Base-by-base conservation (phyloP, 2,329 filamentous ascomycete genomes). In the Fusarium sp. region DNA sequence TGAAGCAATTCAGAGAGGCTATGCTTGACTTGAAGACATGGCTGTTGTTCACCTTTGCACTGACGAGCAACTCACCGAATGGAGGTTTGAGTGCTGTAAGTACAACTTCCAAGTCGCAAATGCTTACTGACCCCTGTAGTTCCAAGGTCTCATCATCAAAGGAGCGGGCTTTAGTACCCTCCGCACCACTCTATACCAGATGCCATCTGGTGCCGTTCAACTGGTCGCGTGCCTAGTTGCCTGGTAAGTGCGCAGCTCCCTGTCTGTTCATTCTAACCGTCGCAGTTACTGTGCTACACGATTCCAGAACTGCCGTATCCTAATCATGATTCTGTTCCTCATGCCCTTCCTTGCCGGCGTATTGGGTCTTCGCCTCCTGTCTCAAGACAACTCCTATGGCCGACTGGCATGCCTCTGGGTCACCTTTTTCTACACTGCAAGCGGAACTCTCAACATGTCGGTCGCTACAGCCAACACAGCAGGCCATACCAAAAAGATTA, bases 1-100 rank as follows among this genome's bases (percentile, higher is more conserved):
- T 80, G 72, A 78, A 81, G 13, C 87, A 88, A 69, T 84, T 89
- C 29, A 79, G 81, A 14, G 87, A 89, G 73, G 86, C 86, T 0
- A 74, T 86, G 1, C 57, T 79, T 5, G 90, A 91, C 72, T 84
- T 88, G 0, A 91, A 91, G 80, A 89, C 88, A 0, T 91, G 89
- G 88, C 83, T 91, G 18, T 76, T 91, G 6, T 89, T 90, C 66
- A 70, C 90, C 1, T 84, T 91, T 25, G 83, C 85, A 11, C 68
- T 90, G 2, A 79, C 86, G 2, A 86, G 84, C 10, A 86, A 88
- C 76, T 89, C 90, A 2, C 88, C 89, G 5, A 91, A 90, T 63
- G 89, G 89, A 20, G 89, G 89, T 0, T 27, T 76, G 1, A 73
- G 69, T 2, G 74, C 74, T 6, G 74, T 77, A 29, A 40, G 74